Evolutionary conservation across 345 rosid genomes (phyloP).

Genomic region (Kandelia obovata): DNA sequence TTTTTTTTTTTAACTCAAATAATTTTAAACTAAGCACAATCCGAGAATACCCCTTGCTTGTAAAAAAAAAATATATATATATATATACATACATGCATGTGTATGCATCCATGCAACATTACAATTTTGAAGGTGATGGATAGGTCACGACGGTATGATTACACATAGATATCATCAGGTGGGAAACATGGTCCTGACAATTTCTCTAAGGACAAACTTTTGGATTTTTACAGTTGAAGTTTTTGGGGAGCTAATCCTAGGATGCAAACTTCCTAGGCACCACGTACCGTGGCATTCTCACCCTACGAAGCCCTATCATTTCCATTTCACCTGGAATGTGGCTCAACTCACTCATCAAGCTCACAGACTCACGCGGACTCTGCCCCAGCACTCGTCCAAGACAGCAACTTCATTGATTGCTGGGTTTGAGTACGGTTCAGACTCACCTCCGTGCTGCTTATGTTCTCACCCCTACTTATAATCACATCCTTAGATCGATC

Average conservation of each 20-base stretch:
- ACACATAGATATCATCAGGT: too few relatives aligned
- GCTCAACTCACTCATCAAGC: neutral
- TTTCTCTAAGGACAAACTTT: neutral
- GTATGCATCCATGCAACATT: too few relatives aligned
- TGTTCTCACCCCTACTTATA: neutral
- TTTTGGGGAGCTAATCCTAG: neutral
- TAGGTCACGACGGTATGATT: too few relatives aligned
- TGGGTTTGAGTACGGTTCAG: neutral
- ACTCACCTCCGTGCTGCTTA: neutral
- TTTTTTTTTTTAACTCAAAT: too few relatives aligned
- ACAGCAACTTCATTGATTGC: neutral
- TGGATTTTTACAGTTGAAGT: neutral
- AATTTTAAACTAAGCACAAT: too few relatives aligned
- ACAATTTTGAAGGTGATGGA: too few relatives aligned
- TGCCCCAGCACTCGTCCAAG: neutral
- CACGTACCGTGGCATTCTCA: neutral
- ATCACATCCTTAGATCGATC: neutral
- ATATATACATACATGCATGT: too few relatives aligned
- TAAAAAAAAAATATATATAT: too few relatives aligned
- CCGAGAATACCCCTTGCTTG: too few relatives aligned
- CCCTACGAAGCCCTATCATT: neutral
- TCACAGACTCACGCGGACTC: neutral
- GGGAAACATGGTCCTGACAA: neutral
- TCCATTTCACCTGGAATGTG: neutral
- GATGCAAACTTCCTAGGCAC: neutral